A percentile compares a stretch with the other conserved stretches of the same genome.
phyloP scores from a whole-genome alignment of 192 early-diverging fungal genomes.

The Mortierella hygrophila region DNA sequence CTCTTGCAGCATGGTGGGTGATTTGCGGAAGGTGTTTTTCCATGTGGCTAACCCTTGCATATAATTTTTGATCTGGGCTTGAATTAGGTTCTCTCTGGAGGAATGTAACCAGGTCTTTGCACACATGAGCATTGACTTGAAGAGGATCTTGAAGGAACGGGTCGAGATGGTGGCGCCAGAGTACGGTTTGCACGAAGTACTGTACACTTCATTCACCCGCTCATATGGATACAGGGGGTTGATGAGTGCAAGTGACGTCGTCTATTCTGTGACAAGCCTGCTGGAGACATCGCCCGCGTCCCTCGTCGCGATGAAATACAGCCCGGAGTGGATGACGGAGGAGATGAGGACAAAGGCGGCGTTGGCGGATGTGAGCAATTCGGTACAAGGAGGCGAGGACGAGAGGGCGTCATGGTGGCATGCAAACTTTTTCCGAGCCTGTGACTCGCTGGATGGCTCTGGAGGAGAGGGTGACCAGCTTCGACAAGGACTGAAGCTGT shows the following conservation, averaged over 20 bases:
- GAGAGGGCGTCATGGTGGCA: conserved; percentile 69
- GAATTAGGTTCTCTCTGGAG: conserved; percentile 77
- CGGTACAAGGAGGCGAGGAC: conserved; percentile 15
- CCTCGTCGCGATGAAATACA: conserved; percentile 50
- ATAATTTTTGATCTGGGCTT: neutral
- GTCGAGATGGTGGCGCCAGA: conserved; percentile 78
- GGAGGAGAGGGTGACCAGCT: conserved; percentile 41
- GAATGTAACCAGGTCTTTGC: conserved; percentile 83
- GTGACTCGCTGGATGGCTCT: conserved; percentile 82
- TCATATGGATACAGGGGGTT: conserved; percentile 77
- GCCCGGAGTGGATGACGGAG: conserved; percentile 46
- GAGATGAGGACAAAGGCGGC: conserved; percentile 23
- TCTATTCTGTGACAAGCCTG: conserved; percentile 83
- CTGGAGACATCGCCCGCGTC: conserved; percentile 65
- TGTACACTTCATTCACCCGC: conserved; percentile 84
- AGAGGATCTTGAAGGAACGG: conserved; percentile 72
- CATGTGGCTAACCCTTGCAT: neutral
- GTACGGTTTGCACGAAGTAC: conserved; percentile 84
- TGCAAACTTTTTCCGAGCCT: conserved; percentile 89
- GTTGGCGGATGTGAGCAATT: neutral
- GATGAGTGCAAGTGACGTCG: conserved; percentile 85
- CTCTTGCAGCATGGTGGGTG: no score
- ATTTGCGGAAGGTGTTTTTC: neutral
- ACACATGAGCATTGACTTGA: conserved; percentile 84
- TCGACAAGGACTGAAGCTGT: conserved; percentile 73